phyloP scores from a whole-genome alignment of 78 protist genomes.

The Creolimax fragrantissima region DNA sequence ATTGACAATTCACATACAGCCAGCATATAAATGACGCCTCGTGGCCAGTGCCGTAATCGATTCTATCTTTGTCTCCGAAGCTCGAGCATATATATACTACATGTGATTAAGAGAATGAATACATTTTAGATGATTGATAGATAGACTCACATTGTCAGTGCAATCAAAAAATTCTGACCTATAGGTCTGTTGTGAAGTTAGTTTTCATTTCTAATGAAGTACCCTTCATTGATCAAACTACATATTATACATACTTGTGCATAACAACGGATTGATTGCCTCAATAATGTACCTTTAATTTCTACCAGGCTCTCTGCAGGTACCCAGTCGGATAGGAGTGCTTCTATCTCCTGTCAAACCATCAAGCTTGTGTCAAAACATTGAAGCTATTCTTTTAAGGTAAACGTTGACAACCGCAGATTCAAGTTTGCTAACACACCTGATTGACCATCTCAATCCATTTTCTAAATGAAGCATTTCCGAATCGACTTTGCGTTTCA shows the following conservation, averaged over 20 bases:
- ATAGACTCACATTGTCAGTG: not conserved
- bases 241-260: not conserved
- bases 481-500: not conserved
- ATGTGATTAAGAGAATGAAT: not conserved
- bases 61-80: conserved; percentile 78
- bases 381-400: not conserved
- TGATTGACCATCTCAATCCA: not conserved
- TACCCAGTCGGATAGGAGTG: not conserved
- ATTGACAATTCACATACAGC: conserved; percentile 41
- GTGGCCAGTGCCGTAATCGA: conserved; percentile 98
- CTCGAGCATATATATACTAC: conserved; percentile 54
- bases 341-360: not conserved
- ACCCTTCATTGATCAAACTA: not conserved
- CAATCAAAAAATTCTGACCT: too few relatives aligned
- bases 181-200: too few relatives aligned
- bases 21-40: conserved; percentile 58
- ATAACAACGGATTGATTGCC: not conserved
- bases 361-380: not conserved
- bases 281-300: not conserved
- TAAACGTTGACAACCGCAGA: not conserved
- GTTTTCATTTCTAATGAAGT: not conserved
- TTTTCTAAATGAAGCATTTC: not conserved
- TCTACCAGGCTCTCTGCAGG: not conserved
- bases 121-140: not conserved
- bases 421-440: not conserved